Conservation (phyloP, 2,329 filamentous ascomycete genomes). For the Fusarium beomiforme region DNA sequence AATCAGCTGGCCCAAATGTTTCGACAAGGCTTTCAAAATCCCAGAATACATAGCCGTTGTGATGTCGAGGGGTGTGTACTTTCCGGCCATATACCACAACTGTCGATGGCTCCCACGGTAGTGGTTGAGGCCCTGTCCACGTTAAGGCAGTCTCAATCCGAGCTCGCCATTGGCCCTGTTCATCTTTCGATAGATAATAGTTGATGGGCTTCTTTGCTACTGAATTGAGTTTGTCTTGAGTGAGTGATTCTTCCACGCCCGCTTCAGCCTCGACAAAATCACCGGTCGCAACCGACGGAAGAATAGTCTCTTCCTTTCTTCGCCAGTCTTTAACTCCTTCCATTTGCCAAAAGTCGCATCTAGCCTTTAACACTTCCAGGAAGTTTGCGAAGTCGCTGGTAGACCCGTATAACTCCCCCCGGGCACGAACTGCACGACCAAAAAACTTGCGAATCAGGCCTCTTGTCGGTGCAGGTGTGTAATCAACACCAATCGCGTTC, state of each 20-base stretch:
- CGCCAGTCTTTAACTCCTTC: slow-evolving; percentile 79
- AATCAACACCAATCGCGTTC: slow-evolving; percentile 78
- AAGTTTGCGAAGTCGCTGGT: slow-evolving; percentile 81
- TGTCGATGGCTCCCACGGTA: slow-evolving; percentile 55
- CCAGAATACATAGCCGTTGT: slow-evolving; percentile 69
- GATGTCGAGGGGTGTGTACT: slow-evolving; percentile 67
- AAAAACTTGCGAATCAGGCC: slow-evolving; percentile 62
- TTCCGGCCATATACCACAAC: slow-evolving; percentile 71
- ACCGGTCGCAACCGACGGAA: background rate
- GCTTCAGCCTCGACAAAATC: background rate
- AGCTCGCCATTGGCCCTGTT: slow-evolving; percentile 45
- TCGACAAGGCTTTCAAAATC: slow-evolving; percentile 75
- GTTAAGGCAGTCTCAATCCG: slow-evolving; percentile 37
- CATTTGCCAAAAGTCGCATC: slow-evolving; percentile 88
- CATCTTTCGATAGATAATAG: slow-evolving; percentile 44
- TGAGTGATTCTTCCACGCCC: background rate
- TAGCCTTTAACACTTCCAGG: slow-evolving; percentile 77
- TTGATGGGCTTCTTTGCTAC: slow-evolving; percentile 42
- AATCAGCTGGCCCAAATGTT: slow-evolving; percentile 80
- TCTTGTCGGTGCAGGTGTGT: slow-evolving; percentile 64
- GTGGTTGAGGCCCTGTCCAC: slow-evolving; percentile 27
- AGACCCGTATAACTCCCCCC: slow-evolving; percentile 65
- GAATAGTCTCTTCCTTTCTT: slow-evolving; percentile 57
- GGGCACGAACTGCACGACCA: slow-evolving; percentile 48
- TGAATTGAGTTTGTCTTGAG: slow-evolving; percentile 29